Percentiles rank a stretch among this genome's conserved stretches.
Conservation (phyloP, 495 filamentous ascomycete genomes). For the Penicillium malachiteum region DNA sequence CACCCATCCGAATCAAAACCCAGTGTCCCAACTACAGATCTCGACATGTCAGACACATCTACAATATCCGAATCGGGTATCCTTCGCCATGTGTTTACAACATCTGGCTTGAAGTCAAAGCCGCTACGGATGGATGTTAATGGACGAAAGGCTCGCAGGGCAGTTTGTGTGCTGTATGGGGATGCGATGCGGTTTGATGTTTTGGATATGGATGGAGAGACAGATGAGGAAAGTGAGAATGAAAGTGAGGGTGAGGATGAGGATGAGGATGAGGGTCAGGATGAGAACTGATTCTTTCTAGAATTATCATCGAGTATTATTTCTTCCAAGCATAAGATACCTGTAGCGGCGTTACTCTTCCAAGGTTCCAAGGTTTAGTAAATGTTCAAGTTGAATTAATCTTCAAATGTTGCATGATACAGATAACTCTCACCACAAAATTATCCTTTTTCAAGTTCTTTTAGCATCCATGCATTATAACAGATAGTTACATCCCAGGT, state of each 20-base stretch:
- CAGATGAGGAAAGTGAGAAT: slow-evolving; percentile 11
- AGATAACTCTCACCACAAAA: too few relatives aligned
- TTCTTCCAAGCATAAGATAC: too few relatives aligned
- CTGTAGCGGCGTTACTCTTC: too few relatives aligned
- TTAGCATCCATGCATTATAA: too few relatives aligned
- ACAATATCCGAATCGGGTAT: slow-evolving; percentile 10
- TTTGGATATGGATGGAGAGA: slow-evolving; percentile 52
- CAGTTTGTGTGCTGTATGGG: slow-evolving; percentile 55
- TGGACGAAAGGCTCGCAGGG: slow-evolving; percentile 51
- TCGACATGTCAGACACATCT: slow-evolving; percentile 25
- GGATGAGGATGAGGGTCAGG: not conserved
- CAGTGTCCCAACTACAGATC: slow-evolving; percentile 5
- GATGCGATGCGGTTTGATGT: slow-evolving; percentile 57
- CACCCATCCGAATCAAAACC: slow-evolving; percentile 13
- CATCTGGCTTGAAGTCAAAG: slow-evolving; percentile 37
- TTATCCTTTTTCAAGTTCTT: too few relatives aligned
- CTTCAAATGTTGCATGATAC: too few relatives aligned
- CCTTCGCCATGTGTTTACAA: slow-evolving; percentile 36
- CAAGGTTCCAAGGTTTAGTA: too few relatives aligned
- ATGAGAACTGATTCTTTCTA: not conserved
- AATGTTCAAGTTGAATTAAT: too few relatives aligned
- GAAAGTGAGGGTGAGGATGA: slow-evolving; percentile 5
- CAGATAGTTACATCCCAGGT: too few relatives aligned
- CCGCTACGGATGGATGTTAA: slow-evolving; percentile 54
- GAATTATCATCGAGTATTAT: not conserved